Percentiles rank a stretch among this genome's conserved stretches.
Conservation (phyloP, 2,329 filamentous ascomycete genomes). For the Nemania sp. region DNA sequence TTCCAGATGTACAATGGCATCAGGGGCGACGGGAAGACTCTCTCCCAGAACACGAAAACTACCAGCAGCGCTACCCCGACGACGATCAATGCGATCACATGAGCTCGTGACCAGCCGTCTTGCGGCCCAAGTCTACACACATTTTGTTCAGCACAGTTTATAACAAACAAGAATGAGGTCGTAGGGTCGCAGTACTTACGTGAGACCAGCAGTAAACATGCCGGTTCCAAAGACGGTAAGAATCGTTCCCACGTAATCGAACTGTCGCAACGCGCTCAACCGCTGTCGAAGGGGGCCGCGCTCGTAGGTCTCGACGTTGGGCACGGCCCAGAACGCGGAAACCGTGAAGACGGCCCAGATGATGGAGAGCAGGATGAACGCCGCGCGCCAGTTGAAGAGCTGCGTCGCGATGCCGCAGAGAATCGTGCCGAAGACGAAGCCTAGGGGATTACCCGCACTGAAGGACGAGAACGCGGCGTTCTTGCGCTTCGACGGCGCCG, state of each 20-base stretch:
- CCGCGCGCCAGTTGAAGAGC: slow-evolving; percentile 66
- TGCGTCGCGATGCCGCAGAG: slow-evolving; percentile 65
- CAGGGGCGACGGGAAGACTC: slow-evolving; percentile 52
- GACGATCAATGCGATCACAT: slow-evolving; percentile 66
- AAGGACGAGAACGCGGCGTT: slow-evolving; percentile 42
- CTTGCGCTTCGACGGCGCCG: slow-evolving; percentile 52
- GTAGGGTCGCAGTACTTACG: slow-evolving; percentile 44
- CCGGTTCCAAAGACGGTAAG: slow-evolving; percentile 68
- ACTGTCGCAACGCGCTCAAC: slow-evolving; percentile 51
- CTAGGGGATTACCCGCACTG: slow-evolving; percentile 44
- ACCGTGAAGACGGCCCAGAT: slow-evolving; percentile 65
- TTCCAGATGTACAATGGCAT: slow-evolving; percentile 61
- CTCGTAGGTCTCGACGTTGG: slow-evolving; percentile 54
- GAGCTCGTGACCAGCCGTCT: slow-evolving; percentile 64
- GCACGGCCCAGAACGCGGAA: slow-evolving; percentile 65
- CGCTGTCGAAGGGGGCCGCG: slow-evolving; percentile 45
- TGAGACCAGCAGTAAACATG: slow-evolving; percentile 65
- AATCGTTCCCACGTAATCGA: slow-evolving; percentile 65
- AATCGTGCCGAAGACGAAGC: slow-evolving; percentile 53
- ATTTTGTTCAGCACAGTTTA: slow-evolving; percentile 18
- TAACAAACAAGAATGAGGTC: neutral
- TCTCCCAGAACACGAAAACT: slow-evolving; percentile 67
- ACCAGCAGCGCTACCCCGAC: slow-evolving; percentile 61
- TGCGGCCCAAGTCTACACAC: slow-evolving; percentile 53
- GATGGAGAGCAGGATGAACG: slow-evolving; percentile 65